Evolutionary conservation across 2,329 filamentous ascomycete species (phyloP).

Genomic region (Aspergillus arachidicola): DNA sequence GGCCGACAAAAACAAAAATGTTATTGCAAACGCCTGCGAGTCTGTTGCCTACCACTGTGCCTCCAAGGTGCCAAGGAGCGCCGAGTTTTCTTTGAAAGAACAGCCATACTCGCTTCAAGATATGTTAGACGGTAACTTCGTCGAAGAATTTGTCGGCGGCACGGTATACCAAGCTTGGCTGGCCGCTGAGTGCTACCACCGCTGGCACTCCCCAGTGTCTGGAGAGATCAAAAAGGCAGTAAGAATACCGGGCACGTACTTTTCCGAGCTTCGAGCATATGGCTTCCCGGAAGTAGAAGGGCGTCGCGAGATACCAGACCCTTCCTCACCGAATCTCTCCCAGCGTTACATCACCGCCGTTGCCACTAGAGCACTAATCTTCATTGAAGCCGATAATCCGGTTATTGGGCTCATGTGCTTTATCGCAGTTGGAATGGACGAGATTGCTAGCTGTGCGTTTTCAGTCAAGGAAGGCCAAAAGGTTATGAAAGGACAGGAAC

Average conservation of each 20-base stretch:
- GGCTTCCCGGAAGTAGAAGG: slow-evolving; percentile 30
- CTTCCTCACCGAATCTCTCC: slow-evolving; percentile 35
- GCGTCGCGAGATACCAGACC: slow-evolving; percentile 21
- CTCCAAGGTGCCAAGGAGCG: slow-evolving; percentile 54
- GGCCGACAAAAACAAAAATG: slow-evolving; percentile 17
- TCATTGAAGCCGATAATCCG: slow-evolving; percentile 66
- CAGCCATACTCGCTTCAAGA: slow-evolving; percentile 64
- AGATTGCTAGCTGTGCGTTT: slow-evolving; percentile 70
- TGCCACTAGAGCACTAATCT: slow-evolving; percentile 66
- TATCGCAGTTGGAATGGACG: slow-evolving; percentile 70
- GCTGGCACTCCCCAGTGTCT: slow-evolving; percentile 67
- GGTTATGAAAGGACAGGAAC: slow-evolving; percentile 67
- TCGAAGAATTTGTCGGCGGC: slow-evolving; percentile 58
- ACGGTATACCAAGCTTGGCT: slow-evolving; percentile 70
- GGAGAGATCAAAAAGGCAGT: slow-evolving; percentile 59
- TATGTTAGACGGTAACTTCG: slow-evolving; percentile 60
- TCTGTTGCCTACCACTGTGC: slow-evolving; percentile 57
- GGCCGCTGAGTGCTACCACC: slow-evolving; percentile 64
- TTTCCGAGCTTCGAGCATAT: slow-evolving; percentile 53
- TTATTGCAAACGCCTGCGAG: slow-evolving; percentile 63
- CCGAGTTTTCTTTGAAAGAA: slow-evolving; percentile 66
- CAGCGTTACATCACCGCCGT: slow-evolving; percentile 67
- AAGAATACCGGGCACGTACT: slow-evolving; percentile 64
- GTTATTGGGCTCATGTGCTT: slow-evolving; percentile 68
- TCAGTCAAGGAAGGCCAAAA: slow-evolving; percentile 65